Conservation (phyloP, 1,284 basidiomycete species). For the Leccinum fallax region DNA sequence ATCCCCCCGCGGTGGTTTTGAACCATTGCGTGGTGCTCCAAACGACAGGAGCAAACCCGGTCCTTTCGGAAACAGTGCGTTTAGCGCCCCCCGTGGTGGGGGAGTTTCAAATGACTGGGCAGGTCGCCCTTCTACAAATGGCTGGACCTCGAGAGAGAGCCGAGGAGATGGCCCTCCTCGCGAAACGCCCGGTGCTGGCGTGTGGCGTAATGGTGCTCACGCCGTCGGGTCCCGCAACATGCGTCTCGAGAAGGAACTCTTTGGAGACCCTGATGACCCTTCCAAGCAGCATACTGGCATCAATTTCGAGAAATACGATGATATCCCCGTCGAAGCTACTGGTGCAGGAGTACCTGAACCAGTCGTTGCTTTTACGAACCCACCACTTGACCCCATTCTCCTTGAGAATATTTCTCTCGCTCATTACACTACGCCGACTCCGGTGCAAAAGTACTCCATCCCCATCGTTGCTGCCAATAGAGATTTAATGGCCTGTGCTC, state of each 20-base stretch:
- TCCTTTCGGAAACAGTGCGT: constrained; percentile 38
- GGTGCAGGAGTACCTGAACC: constrained; percentile 96
- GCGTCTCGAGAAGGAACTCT: constrained; percentile 95
- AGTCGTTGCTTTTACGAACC: constrained; percentile 83
- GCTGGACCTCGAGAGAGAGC: constrained; percentile 40
- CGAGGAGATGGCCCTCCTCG: constrained; percentile 47
- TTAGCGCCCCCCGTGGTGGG: constrained; percentile 42
- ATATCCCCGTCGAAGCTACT: constrained; percentile 98
- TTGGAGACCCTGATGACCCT: constrained; percentile 86
- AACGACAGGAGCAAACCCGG: constrained; percentile 50
- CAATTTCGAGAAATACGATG: constrained; percentile 99
- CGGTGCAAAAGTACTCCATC: constrained; percentile 99
- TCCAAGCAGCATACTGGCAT: constrained; percentile 93
- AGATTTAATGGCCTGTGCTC: constrained; percentile 99
- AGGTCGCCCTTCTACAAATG: constrained; percentile 41
- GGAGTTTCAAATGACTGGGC: constrained; percentile 51
- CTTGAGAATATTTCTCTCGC: constrained; percentile 94
- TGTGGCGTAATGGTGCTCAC: constrained; percentile 92
- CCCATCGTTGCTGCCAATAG: constrained; percentile 92
- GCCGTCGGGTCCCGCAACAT: constrained; percentile 79
- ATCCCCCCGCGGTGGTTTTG: constrained; percentile 59
- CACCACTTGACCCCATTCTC: constrained; percentile 91
- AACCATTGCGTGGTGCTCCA: constrained; percentile 46
- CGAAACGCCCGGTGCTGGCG: constrained; percentile 70
- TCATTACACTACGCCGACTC: constrained; percentile 94